These are phyloP conservation scores for Nitzschia palea DNA, from an alignment of 108 stramenopile genomes.

Conservation along the genomic window DNA sequence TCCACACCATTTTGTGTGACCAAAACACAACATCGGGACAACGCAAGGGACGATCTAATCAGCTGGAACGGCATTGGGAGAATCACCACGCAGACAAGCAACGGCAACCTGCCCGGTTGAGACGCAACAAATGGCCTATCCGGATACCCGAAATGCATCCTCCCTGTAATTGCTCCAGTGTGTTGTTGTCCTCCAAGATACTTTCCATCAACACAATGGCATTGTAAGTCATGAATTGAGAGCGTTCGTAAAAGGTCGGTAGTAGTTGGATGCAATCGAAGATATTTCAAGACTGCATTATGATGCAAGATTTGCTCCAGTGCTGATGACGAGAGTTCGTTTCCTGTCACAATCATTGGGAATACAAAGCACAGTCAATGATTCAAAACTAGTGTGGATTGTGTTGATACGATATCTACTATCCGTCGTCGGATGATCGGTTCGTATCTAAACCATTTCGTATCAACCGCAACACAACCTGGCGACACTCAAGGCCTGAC, in stretches of 20 bases:
- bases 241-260: neutral
- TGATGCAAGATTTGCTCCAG: neutral
- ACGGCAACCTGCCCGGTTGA: neutral
- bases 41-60: neutral
- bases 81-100: neutral
- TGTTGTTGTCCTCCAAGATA: neutral
- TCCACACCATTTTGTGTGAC: neutral
- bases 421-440: too few species aligned
- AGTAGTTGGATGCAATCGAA: neutral
- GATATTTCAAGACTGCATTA: neutral
- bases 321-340: neutral
- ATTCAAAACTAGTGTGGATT: too few species aligned
- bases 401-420: too few species aligned
- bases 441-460: too few species aligned
- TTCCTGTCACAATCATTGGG: neutral
- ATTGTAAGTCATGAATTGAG: neutral
- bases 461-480: too few species aligned
- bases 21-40: slow-evolving; percentile 1
- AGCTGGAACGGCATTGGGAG: neutral
- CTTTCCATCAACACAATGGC: neutral
- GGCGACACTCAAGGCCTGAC: too few species aligned
- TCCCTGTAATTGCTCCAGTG: neutral
- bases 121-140: neutral
- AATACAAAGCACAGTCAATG: neutral
- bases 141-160: neutral